Base-by-base conservation (phyloP, 192 early-diverging fungal species). In the Coemansia erecta region DNA sequence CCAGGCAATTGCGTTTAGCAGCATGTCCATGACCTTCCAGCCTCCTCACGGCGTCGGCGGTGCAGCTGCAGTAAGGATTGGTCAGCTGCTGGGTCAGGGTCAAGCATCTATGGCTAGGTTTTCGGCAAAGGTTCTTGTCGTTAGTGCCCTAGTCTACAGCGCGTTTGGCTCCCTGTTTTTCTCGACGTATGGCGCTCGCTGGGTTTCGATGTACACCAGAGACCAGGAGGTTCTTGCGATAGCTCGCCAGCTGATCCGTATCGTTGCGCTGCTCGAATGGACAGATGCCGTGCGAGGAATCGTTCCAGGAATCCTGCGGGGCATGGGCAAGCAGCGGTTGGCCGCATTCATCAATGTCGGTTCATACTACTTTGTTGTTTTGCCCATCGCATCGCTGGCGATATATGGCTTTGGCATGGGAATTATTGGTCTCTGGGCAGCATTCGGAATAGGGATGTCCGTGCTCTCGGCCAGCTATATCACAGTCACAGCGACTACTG, bases 171-270 rank as follows among this genome's bases (percentile, higher is more conserved):
- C 37, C 4, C 51, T 59, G 14, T 72, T 79, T 26, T 77, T 71
- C 26, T 22, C 37, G 12, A 22, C 59, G 4, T 71, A 58, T 53
- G 74, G 85, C 22, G 48, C 77, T 41, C 55, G 55, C 12, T 86
- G 84, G 84, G 90, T 92, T 13, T 77, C 80, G 8, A 57, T 86
- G 11, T 89, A 83, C 51, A 81, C 73, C 8, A 58, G 31, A 11
- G 69, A 72, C 11, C 44, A 54, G 2, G 59, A 61, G 8, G 71
- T 81, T 5, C 9, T 76, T 40, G 70, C 37, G 0, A 22, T 68
- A 24, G 73, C 73, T 14, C 61, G 50, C 6, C 26, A 47, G 44
- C 61, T 77, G 10, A 49, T 81, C 8, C 18, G 43, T 8, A 63
- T 81, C 17, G 67, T 63, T 12, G 70, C 62, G 1, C 39, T 69